A percentile compares a stretch with the other conserved stretches of the same genome.
phyloP scores from a whole-genome alignment of 2,329 filamentous ascomycete species.

The Aureobasidium musti region DNA sequence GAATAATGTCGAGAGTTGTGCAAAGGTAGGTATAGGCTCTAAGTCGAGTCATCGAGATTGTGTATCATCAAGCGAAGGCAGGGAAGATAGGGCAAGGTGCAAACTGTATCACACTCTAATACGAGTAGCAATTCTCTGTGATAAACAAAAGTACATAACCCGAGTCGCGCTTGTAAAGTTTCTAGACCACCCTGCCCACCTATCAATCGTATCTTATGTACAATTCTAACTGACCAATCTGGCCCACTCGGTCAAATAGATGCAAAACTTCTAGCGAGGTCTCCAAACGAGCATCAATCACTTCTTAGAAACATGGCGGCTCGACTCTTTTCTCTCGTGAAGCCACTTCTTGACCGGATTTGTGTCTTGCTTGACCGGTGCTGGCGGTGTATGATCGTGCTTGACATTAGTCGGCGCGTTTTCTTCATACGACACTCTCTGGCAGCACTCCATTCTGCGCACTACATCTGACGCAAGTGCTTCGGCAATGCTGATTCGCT shows the following conservation, averaged over 20 bases:
- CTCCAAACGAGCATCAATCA: neutral
- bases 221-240: neutral
- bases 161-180: constrained; percentile 15
- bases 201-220: constrained; percentile 1
- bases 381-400: constrained; percentile 22
- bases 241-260: neutral
- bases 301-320: constrained; percentile 1
- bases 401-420: constrained; percentile 7
- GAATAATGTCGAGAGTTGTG: too few species aligned
- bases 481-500: constrained; percentile 68
- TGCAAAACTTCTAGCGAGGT: neutral
- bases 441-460: constrained; percentile 73
- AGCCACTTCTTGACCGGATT: constrained; percentile 26
- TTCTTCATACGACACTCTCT: constrained; percentile 19
- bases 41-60: too few species aligned
- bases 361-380: neutral
- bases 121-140: too few species aligned
- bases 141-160: neutral
- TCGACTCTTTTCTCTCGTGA: constrained; percentile 20
- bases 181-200: constrained; percentile 1
- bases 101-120: too few species aligned
- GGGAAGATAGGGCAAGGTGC: too few species aligned
- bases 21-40: too few species aligned
- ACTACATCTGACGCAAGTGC: constrained; percentile 72
- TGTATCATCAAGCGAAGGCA: too few species aligned